phyloP scores from a whole-genome alignment of 257 asterid species.

The Fraxinus anomala region DNA sequence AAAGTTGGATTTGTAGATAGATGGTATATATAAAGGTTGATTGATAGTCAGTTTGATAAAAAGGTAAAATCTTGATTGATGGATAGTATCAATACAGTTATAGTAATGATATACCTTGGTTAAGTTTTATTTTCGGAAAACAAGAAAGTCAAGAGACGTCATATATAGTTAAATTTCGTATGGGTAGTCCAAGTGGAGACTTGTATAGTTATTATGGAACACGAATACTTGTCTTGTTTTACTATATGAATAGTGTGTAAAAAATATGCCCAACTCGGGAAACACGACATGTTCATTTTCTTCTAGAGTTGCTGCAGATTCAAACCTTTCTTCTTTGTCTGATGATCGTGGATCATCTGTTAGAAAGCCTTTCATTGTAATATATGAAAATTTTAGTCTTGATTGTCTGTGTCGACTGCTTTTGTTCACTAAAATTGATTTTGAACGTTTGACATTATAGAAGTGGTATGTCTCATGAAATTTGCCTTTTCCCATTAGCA shows the following conservation, averaged over 20 bases:
- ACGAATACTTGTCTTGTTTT: not conserved
- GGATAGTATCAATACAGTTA: not conserved
- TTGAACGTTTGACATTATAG: not conserved
- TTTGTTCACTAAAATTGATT: constrained; percentile 5
- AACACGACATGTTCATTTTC: not conserved
- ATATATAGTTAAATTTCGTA: not conserved
- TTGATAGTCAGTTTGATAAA: not conserved
- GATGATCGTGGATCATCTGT: not conserved
- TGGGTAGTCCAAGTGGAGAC: not conserved
- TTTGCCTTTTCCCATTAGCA: constrained; percentile 1
- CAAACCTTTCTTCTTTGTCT: not conserved
- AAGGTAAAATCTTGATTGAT: not conserved
- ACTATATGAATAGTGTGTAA: not conserved
- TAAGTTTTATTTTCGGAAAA: not conserved
- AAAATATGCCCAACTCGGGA: not conserved
- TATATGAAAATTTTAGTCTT: not conserved
- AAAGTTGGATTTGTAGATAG: not conserved
- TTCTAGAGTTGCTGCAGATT: not conserved
- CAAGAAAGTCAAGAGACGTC: not conserved
- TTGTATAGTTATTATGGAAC: not conserved
- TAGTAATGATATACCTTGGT: not conserved
- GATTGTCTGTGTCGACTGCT: not conserved
- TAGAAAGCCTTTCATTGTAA: not conserved
- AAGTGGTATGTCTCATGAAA: not conserved
- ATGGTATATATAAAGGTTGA: not conserved